Conservation (phyloP, 2,329 filamentous ascomycete species). For the Arthrocladium fulminans region DNA sequence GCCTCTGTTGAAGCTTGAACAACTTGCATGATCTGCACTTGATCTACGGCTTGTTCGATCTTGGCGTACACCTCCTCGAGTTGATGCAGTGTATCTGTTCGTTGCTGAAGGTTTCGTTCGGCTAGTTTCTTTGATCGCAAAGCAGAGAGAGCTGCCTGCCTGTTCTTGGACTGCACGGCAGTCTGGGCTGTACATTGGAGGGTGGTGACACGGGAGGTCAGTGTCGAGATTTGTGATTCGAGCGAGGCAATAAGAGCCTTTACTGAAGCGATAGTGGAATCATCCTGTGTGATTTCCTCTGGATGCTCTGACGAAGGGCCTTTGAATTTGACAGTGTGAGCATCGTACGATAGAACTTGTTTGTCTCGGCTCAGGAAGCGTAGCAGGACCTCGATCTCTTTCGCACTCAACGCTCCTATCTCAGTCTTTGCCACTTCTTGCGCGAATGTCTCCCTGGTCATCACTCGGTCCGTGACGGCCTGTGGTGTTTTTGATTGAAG, state of each 20-base stretch:
- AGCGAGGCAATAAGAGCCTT: slow-evolving; percentile 63
- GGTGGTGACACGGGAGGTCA: slow-evolving; percentile 47
- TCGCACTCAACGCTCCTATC: slow-evolving; percentile 35
- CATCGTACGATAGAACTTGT: slow-evolving; percentile 40
- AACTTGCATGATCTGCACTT: slow-evolving; percentile 71
- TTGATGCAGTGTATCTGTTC: slow-evolving; percentile 65
- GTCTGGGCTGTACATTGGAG: slow-evolving; percentile 53
- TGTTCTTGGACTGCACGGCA: slow-evolving; percentile 65
- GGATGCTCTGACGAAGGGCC: slow-evolving; percentile 31
- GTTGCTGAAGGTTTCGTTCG: slow-evolving; percentile 62
- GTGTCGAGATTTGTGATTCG: slow-evolving; percentile 54
- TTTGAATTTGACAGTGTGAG: slow-evolving; percentile 64
- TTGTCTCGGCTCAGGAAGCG: slow-evolving; percentile 62
- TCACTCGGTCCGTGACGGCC: slow-evolving; percentile 19
- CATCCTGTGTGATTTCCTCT: slow-evolving; percentile 59
- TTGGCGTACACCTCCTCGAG: slow-evolving; percentile 75
- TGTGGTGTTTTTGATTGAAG: slow-evolving; percentile 8
- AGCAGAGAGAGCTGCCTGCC: slow-evolving; percentile 63
- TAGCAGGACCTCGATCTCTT: slow-evolving; percentile 62
- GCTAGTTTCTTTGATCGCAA: slow-evolving; percentile 75
- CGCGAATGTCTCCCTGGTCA: slow-evolving; percentile 50
- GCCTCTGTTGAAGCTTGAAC: slow-evolving; percentile 72
- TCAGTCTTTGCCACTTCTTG: slow-evolving; percentile 49
- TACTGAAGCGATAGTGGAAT: slow-evolving; percentile 72
- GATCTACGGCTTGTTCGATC: slow-evolving; percentile 76